Evolutionary conservation across 2,329 filamentous ascomycete species (phyloP), one percentile per base, ranked within the genome.

Genomic region (Exophiala xenobiotica): DNA sequence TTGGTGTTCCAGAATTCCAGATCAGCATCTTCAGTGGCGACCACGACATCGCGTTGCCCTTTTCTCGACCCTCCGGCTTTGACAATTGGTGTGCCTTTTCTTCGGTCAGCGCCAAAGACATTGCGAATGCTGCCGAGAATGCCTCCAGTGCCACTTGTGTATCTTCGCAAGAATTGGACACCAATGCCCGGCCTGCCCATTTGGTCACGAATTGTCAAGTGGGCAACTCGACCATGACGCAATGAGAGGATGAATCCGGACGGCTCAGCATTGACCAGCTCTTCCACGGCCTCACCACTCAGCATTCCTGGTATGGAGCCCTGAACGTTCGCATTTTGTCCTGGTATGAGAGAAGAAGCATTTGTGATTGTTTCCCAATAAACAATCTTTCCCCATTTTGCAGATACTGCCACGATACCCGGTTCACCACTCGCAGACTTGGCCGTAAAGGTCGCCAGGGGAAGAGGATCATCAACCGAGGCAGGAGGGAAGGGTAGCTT

Each of bases 301-400:
- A 86, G 82, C 70, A 96, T 78, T 55, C 87, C 86, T 2, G 81
- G 77, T 56, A 96, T 82, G 2, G 75, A 74, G 39, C 88, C 83
- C 64, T 95, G 89, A 12, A 95, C 82, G 58, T 84, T 86, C 59
- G 87, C 84, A 64, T 88, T 87, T 66, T 95, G 87, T 59, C 87
- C 86, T 64, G 92, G 88, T 33, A 95, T 81, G 49, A 95, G 78
- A 1, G 89, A 90, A 31, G 90, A 88, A 7, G 90, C 90, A 68
- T 85, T 90, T 49, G 92, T 90, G 57, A 97, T 88, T 31, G 90
- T 95, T 67, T 97, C 93, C 90, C 93, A 97, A 69, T 93, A 97
- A 38, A 89, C 85, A 46, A 97, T 83, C 68, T 86, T 91, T 46
- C 93, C 93, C 42, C 79, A 90, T 14, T 81, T 82, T 9, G 92